Evolutionary conservation across 208 protist genomes (phyloP).

Genomic region (Trichomonas tenax): DNA sequence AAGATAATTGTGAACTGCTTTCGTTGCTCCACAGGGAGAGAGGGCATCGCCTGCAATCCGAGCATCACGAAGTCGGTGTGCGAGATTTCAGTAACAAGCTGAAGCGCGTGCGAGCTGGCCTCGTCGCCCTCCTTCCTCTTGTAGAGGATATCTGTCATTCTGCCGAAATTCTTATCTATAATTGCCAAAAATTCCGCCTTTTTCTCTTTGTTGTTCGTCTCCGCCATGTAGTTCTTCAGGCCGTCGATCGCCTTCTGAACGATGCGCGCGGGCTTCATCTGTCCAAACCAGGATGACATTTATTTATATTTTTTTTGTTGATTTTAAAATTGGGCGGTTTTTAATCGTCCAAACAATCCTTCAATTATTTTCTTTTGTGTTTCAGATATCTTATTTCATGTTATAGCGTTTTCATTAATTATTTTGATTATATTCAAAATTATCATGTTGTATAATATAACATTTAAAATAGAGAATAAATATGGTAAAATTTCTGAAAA

Average conservation of each 20-base stretch:
- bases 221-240: not conserved
- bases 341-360: too few species aligned
- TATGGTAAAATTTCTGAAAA: too few species aligned
- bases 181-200: not conserved
- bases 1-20: conserved; percentile 15
- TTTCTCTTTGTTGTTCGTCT: not conserved
- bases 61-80: not conserved
- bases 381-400: too few species aligned
- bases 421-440: too few species aligned
- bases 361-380: too few species aligned
- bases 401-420: too few species aligned
- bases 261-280: not conserved
- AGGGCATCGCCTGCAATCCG: not conserved
- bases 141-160: not conserved
- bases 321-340: too few species aligned
- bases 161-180: not conserved
- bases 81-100: not conserved
- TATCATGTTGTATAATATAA: too few species aligned
- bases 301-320: too few species aligned
- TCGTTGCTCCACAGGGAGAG: not conserved
- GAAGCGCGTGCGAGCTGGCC: not conserved
- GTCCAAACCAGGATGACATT: not conserved
- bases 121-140: not conserved
- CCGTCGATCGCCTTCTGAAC: not conserved
- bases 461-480: too few species aligned